Base-by-base conservation (phyloP, 2,329 filamentous ascomycete species). In the Fusarium chaquense region DNA sequence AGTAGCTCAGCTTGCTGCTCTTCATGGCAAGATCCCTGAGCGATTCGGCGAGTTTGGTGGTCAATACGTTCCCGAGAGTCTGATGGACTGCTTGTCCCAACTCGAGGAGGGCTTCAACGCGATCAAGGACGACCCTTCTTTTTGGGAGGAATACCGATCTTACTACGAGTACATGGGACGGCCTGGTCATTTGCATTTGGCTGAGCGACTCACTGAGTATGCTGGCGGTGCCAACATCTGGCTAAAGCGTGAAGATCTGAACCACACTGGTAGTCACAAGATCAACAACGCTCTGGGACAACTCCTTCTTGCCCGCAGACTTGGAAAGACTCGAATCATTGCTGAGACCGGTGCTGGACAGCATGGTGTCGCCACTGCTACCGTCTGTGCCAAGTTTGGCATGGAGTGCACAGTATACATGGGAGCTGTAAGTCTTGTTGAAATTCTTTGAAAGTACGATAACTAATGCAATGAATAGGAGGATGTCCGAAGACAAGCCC, bases 361-460 rank as follows among this genome's bases (percentile, higher is more conserved):
- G 83, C 96, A 99, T 81, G 96, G 96, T 84, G 96, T 99, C 38
- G 96, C 96, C 4, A 98, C 96, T 32, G 96, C 96, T 1, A 99
- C 96, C 0, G 94, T 98, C 26, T 98, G 96, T 76, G 96, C 96
- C 77, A 97, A 98, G 83, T 98, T 99, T 76, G 94, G 93, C 77
- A 95, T 99, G 94, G 91, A 95, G 79, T 99, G 96, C 79, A 97
- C 94, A 32, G 92, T 99, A 58, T 99, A 94, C 83, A 99, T 99
- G 96, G 96, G 96, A 75, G 94, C 94, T 47, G 83, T 85, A 78
- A 79, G 83, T 81, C 4, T 20, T 46, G 30, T 24, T 11, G 3
- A n/a, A 46, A 41, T 18, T 6, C 7, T 35, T 45, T 16, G 15
- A 24, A 22, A 22, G 44, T 28, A 3, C 9, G 28, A 41, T 46